Base-by-base conservation (phyloP, 257 asterid genomes). In the Ophiorrhiza pumila region DNA sequence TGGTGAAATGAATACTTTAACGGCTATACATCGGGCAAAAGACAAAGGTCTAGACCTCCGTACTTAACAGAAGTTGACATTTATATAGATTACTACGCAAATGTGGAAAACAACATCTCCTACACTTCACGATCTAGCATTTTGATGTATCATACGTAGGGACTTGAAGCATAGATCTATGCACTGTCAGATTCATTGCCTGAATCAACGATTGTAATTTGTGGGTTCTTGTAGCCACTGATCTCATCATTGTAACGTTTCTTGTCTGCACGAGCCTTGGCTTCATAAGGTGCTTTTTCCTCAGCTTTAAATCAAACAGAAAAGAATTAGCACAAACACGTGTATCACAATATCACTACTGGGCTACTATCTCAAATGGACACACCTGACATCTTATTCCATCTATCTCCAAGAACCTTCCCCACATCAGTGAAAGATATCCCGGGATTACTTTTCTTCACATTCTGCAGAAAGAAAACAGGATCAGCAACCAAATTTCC, bases 331-430 rank as follows among this genome's bases (percentile, higher is more conserved):
- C 17, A 57, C 45, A 5, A 6, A 32, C 37, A 25, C 31, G 56
- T 15, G 27, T 4, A 42, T n/a, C 5, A 1, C 4, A 31, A 37
- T 8, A 29, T 15, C 45, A 39, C 31, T 20, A 55, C 68, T 14
- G 4, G 55, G 1, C 23, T 37, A 23, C 15, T 39, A 34, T 39
- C 18, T 34, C 41, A 35, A 18, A 11, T 66, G 23, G 47, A 15
- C 79, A 52, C 79, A 91, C 97, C 95, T 83, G 98, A 86, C 85
- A 93, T 32, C 84, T 89, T 93, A 58, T 93, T 84, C 98, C 97
- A 90, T 81, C 88, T 83, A 43, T 93, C 98, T 17, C 98, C 98
- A 27, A 90, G 90, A 57, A 78, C 93, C 82, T 77, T 90, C 52
- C 95, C 98, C 41, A 87, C 74, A 1, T 90, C 96, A 1, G 89